Conservation (phyloP, 1,139 yeast genomes). For the Zygosaccharomyces pseudobailii region DNA sequence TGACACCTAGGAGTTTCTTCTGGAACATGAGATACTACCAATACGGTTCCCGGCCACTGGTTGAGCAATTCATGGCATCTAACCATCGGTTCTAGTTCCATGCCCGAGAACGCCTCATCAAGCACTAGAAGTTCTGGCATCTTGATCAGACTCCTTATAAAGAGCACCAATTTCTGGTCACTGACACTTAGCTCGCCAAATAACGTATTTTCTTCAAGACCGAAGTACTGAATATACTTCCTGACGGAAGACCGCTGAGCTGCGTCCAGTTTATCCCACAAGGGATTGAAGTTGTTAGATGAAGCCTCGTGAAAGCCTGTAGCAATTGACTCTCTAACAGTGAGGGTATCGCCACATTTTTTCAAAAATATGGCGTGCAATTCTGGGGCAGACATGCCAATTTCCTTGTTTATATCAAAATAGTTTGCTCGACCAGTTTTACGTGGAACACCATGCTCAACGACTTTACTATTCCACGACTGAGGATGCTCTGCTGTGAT, state of each 20-base stretch:
- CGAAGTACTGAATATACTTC: conserved; percentile 36
- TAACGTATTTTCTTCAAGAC: conserved; percentile 33
- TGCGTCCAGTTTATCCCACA: conserved; percentile 37
- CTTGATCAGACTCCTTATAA: conserved; percentile 71
- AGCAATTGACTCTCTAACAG: conserved; percentile 56
- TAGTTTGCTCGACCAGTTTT: conserved; percentile 72
- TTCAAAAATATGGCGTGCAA: conserved; percentile 77
- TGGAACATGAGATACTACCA: conserved; percentile 71
- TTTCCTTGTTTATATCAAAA: conserved; percentile 70
- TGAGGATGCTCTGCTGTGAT: conserved; percentile 96
- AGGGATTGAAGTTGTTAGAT: conserved; percentile 39
- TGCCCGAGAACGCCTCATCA: conserved; percentile 92
- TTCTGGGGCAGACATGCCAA: conserved; percentile 91
- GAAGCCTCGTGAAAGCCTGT: conserved; percentile 75
- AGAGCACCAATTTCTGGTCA: conserved; percentile 72
- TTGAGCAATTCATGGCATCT: conserved; percentile 62
- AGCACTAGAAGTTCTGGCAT: conserved; percentile 72
- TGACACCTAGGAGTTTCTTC: conserved; percentile 59
- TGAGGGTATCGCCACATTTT: conserved; percentile 34
- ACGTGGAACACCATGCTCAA: conserved; percentile 62
- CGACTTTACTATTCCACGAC: conserved; percentile 74
- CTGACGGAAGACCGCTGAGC: conserved; percentile 38
- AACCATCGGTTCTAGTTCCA: conserved; percentile 64
- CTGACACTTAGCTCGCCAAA: conserved; percentile 60
- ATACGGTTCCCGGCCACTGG: conserved; percentile 60